Evolutionary conservation across 345 rosid genomes (phyloP).

Genomic region (Salix caprea): DNA sequence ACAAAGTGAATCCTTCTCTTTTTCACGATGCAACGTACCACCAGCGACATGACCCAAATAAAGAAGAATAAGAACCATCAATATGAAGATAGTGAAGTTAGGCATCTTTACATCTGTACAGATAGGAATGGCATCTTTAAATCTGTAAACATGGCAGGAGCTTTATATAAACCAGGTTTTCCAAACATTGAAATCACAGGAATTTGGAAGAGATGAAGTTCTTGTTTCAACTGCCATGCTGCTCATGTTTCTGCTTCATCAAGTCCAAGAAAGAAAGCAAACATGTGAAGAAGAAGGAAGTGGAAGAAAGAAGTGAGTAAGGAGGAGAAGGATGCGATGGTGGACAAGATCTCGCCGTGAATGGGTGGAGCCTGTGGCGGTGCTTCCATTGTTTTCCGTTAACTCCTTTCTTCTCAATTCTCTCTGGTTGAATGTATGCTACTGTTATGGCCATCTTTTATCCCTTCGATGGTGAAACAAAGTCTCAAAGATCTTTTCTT

Average conservation of each 20-base stretch:
- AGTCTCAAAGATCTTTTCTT: neutral
- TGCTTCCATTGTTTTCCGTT: conserved; percentile 1
- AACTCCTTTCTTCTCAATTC: conserved; percentile 4
- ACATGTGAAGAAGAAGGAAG: conserved; percentile 24
- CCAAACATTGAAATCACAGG: conserved; percentile 12
- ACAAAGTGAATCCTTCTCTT: neutral
- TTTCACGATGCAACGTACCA: neutral
- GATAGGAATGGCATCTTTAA: conserved; percentile 31
- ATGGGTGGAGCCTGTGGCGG: neutral
- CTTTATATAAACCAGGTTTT: conserved; percentile 16
- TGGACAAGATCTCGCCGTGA: neutral
- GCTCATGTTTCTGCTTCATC: conserved; percentile 49
- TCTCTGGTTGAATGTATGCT: conserved; percentile 12
- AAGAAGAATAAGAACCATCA: conserved; percentile 10
- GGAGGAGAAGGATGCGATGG: too few species aligned
- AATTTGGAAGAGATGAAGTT: conserved; percentile 37
- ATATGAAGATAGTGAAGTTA: conserved; percentile 19
- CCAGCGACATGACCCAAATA: neutral
- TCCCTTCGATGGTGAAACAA: conserved; percentile 11
- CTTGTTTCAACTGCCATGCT: conserved; percentile 38
- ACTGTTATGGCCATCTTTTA: conserved; percentile 17
- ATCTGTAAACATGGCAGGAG: conserved; percentile 2
- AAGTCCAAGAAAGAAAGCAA: conserved; percentile 37
- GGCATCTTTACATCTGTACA: conserved; percentile 31
- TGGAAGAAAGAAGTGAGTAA: too few species aligned